Evolutionary conservation across 805 yeast genomes (phyloP).

Genomic region (Yarrowia alimentaria): DNA sequence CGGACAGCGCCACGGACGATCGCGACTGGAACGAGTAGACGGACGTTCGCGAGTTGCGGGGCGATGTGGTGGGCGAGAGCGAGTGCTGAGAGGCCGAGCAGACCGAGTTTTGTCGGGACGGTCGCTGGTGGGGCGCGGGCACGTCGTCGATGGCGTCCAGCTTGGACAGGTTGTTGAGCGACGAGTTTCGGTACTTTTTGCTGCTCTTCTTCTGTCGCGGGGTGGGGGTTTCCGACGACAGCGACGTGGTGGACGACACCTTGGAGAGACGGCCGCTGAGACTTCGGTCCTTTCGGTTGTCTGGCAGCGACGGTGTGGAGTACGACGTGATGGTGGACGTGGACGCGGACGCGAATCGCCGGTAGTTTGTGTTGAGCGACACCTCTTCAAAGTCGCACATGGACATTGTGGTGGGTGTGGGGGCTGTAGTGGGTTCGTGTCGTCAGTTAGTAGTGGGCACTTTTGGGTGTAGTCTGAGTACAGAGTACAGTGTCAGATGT

Average conservation of each 20-base stretch:
- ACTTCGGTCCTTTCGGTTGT: conserved; percentile 7
- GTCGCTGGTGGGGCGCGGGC: background rate
- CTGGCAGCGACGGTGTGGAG: conserved; percentile 1
- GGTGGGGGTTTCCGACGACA: conserved; percentile 4
- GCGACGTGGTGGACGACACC: conserved; percentile 1
- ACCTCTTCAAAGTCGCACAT: conserved; percentile 26
- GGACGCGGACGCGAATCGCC: conserved; percentile 13
- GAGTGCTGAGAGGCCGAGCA: conserved; percentile 1
- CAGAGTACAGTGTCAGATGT: too few species aligned
- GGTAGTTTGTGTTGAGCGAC: conserved; percentile 25
- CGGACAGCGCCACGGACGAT: conserved; percentile 6
- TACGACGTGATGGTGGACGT: conserved; percentile 7
- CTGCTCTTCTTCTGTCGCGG: background rate
- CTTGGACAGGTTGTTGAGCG: conserved; percentile 5
- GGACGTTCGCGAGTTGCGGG: conserved; percentile 15
- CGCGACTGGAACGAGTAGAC: conserved; percentile 25
- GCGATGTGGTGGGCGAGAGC: conserved; percentile 3
- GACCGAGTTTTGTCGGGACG: conserved; percentile 6
- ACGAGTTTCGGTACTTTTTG: conserved; percentile 17
- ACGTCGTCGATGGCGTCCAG: conserved; percentile 19
- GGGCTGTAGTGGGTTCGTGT: background rate
- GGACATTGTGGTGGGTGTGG: background rate
- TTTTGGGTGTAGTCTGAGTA: too few species aligned
- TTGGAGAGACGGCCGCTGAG: conserved; percentile 3
- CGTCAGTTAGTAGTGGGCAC: background rate